Conservation (phyloP, 768 basidiomycete genomes). For the Boletellus emodensis region DNA sequence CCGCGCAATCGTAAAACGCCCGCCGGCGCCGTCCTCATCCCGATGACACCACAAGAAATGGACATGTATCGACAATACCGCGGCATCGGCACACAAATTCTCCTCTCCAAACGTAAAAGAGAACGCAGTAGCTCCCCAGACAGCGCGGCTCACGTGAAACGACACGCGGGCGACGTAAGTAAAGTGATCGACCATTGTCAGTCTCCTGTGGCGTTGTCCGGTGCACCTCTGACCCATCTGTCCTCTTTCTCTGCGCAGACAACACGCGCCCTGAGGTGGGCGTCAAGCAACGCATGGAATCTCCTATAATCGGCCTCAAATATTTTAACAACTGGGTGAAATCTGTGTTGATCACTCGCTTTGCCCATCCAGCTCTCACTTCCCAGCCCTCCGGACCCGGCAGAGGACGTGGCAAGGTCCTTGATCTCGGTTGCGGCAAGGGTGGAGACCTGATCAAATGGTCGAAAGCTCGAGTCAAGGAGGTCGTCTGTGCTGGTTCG, state of each 20-base stretch:
- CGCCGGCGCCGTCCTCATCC: slow-evolving; percentile 57
- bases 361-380: slow-evolving; percentile 68
- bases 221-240: slow-evolving; percentile 3
- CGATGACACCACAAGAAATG: slow-evolving; percentile 61
- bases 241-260: slow-evolving; percentile 45
- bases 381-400: slow-evolving; percentile 25
- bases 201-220: slow-evolving; percentile 27
- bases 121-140: slow-evolving; percentile 37
- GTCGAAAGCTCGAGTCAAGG: slow-evolving; percentile 77
- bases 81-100: slow-evolving; percentile 51
- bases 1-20: slow-evolving; percentile 60
- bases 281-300: slow-evolving; percentile 74
- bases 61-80: slow-evolving; percentile 54
- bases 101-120: slow-evolving; percentile 51
- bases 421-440: slow-evolving; percentile 99
- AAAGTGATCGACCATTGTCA: slow-evolving; percentile 76
- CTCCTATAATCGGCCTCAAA: slow-evolving; percentile 95
- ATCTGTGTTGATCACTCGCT: slow-evolving; percentile 90
- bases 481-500: slow-evolving; percentile 79
- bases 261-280: slow-evolving; percentile 93
- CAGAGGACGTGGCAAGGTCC: slow-evolving; percentile 62
- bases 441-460: slow-evolving; percentile 97
- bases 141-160: slow-evolving; percentile 43
- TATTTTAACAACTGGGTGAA: slow-evolving; percentile 99
- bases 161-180: slow-evolving; percentile 62